Evolutionary conservation across 139 green algal genomes (phyloP).

Genomic region (Chlamydomonas sphaeroides): DNA sequence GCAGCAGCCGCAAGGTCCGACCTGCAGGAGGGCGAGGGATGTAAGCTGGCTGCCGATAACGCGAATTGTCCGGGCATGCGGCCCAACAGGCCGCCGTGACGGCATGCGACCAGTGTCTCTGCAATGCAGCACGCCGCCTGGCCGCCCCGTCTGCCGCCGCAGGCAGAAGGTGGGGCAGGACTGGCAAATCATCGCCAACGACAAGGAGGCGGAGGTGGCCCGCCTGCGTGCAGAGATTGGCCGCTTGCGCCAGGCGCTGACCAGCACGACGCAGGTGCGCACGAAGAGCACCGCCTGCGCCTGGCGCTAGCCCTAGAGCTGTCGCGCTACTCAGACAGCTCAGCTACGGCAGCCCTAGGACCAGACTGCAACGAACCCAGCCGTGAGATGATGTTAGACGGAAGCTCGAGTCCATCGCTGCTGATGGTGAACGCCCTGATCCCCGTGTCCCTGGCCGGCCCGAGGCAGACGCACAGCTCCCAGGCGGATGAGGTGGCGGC

Average conservation of each 20-base stretch:
- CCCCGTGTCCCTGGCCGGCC: neutral
- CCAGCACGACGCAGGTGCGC: conserved; percentile 23
- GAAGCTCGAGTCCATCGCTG: neutral
- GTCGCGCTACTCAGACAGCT: no score
- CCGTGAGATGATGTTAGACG: neutral
- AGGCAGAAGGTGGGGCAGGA: conserved; percentile 35
- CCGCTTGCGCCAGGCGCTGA: conserved; percentile 33
- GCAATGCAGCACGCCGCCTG: no score
- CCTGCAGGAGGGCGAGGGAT: neutral
- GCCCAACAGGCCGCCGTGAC: no score
- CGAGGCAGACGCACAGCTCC: neutral
- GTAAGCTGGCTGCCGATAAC: neutral
- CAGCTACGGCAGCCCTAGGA: neutral
- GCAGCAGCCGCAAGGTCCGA: neutral
- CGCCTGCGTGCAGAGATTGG: conserved; percentile 44
- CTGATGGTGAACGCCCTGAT: no score
- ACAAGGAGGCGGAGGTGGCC: conserved; percentile 44
- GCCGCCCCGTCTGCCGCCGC: neutral
- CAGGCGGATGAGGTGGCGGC: conserved; percentile 31
- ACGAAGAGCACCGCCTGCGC: neutral
- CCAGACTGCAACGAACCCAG: neutral
- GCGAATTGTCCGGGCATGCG: neutral
- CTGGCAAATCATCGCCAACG: conserved; percentile 4
- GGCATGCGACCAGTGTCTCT: no score
- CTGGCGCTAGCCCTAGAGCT: neutral